phyloP scores from a whole-genome alignment of 768 basidiomycete genomes.

The Tulasnella sp. region DNA sequence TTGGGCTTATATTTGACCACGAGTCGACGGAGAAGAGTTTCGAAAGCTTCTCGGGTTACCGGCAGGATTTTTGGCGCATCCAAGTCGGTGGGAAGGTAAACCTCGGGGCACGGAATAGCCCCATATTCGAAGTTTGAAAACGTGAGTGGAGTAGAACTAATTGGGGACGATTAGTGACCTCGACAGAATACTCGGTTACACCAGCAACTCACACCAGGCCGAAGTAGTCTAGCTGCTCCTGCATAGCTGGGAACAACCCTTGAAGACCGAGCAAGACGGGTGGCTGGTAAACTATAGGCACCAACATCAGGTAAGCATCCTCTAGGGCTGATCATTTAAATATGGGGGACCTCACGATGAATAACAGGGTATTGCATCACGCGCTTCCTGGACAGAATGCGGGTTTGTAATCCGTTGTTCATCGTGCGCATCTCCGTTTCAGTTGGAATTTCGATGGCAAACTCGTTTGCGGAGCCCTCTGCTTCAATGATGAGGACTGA shows the following conservation, averaged over 20 bases:
- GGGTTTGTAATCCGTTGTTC: constrained; percentile 19
- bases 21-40: background rate
- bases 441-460: background rate
- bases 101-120: background rate
- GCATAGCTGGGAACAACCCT: constrained; percentile 21
- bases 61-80: background rate
- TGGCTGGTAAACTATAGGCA: constrained; percentile 20
- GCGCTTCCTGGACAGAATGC: constrained; percentile 19
- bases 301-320: no score
- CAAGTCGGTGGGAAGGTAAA: background rate
- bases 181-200: background rate
- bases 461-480: background rate
- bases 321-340: no score
- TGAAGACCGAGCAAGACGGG: constrained; percentile 18
- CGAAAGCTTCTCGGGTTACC: background rate
- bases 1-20: background rate
- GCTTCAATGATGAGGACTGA: background rate
- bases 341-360: background rate
- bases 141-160: background rate
- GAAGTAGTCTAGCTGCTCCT: constrained; percentile 16
- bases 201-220: background rate
- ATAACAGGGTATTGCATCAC: constrained; percentile 24
- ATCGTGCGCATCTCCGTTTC: constrained; percentile 20
- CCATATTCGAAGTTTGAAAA: background rate
- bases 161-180: background rate